Percentiles rank a stretch among this genome's conserved stretches.
Conservation (phyloP, 192 early-diverging fungal species). For the Haplosporangium gracile region DNA sequence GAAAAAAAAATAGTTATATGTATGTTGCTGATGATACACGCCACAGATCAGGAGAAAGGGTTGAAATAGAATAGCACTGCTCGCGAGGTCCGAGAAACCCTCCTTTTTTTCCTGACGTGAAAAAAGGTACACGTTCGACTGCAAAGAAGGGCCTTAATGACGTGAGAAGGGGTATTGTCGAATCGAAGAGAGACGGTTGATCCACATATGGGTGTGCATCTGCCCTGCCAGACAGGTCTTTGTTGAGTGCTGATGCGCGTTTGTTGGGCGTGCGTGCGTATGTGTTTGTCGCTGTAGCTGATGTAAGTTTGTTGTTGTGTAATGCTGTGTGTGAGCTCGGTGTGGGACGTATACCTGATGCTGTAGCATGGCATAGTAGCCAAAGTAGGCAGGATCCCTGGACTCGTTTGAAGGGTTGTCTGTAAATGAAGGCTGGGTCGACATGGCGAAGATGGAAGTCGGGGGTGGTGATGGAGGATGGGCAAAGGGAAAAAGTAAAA, state of each 20-base stretch:
- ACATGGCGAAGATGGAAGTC: constrained; percentile 27
- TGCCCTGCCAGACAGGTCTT: neutral
- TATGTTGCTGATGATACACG: neutral
- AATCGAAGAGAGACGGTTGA: neutral
- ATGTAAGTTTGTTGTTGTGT: neutral
- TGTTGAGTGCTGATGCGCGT: neutral
- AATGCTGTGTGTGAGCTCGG: neutral
- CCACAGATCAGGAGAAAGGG: neutral
- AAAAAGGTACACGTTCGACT: neutral
- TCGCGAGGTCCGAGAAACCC: neutral
- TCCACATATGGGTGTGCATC: neutral
- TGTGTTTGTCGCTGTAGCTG: neutral
- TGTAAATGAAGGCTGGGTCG: constrained; percentile 42
- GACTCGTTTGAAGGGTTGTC: constrained; percentile 61
- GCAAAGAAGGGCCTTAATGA: neutral
- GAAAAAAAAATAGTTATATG: neutral
- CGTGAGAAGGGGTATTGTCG: neutral
- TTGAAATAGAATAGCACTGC: neutral
- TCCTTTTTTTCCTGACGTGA: neutral
- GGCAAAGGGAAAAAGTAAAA: neutral
- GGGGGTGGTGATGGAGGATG: neutral
- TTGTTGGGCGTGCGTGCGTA: neutral
- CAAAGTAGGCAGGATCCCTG: constrained; percentile 80
- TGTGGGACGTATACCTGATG: constrained; percentile 71
- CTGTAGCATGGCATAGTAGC: constrained; percentile 86